Conservation (phyloP, 176 grass and related monocot genomes). For the Alloteropsis semialata region DNA sequence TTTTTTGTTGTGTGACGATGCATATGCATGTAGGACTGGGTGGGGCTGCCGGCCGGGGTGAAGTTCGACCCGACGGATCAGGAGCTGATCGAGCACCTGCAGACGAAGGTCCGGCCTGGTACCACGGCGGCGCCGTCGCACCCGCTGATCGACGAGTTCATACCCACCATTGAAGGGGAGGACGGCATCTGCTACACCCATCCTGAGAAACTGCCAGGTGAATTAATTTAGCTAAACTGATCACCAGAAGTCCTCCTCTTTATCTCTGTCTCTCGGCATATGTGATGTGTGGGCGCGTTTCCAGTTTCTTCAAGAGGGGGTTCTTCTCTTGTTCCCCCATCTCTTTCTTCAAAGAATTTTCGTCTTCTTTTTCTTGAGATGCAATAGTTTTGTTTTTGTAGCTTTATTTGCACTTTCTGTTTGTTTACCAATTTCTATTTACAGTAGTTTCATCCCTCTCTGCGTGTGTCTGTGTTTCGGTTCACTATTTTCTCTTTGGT, state of each 20-base stretch:
- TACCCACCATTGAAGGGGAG: constrained; percentile 90
- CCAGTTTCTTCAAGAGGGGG: neutral
- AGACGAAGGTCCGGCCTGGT: constrained; percentile 57
- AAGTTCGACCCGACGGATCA: constrained; percentile 98
- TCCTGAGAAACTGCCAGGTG: constrained; percentile 92
- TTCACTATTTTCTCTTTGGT: neutral
- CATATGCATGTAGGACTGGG: constrained; percentile 50
- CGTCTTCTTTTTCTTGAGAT: neutral
- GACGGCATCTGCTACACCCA: constrained; percentile 97
- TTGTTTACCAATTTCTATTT: constrained; percentile 6
- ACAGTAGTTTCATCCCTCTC: neutral
- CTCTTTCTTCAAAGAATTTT: neutral
- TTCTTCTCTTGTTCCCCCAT: neutral
- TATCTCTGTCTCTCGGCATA: neutral
- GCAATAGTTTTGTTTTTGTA: neutral
- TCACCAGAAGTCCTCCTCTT: too few species aligned
- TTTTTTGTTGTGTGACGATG: neutral
- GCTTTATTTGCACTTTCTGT: constrained; percentile 12
- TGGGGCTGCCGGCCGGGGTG: constrained; percentile 66
- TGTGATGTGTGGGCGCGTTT: neutral
- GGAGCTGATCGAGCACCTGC: constrained; percentile 92
- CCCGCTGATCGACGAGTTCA: constrained; percentile 93
- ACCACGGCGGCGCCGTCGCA: constrained; percentile 35
- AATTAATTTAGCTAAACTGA: constrained; percentile 17
- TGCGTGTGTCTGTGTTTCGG: neutral